Percentiles rank a stretch among this genome's conserved stretches.
These are phyloP conservation scores for Aureobasidium subglaciale DNA, from an alignment of 2,329 filamentous ascomycete species.

Conservation along the genomic window DNA sequence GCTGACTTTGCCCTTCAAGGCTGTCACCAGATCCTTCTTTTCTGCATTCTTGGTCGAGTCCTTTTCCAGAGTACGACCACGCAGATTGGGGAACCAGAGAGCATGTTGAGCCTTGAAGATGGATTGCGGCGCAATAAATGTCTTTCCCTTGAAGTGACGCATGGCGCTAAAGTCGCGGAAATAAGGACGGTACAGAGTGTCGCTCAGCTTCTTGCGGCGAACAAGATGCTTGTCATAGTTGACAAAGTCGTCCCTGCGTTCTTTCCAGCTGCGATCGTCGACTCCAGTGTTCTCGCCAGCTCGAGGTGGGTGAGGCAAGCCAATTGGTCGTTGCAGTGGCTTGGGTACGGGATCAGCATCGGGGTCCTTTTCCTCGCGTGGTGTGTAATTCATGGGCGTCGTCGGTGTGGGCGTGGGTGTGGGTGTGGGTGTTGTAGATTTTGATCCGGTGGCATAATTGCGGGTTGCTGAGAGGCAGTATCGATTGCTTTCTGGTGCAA, in stretches of 20 bases:
- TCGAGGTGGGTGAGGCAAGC: conserved; percentile 65
- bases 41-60: conserved; percentile 61
- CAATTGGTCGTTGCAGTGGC: conserved; percentile 66
- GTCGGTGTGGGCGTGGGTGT: conserved; percentile 15
- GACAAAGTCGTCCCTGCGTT: conserved; percentile 73
- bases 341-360: conserved; percentile 44
- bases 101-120: conserved; percentile 76
- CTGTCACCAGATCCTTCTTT: conserved; percentile 63
- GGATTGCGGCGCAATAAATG: conserved; percentile 77
- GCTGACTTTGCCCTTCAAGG: conserved; percentile 65
- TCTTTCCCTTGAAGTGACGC: conserved; percentile 76
- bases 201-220: conserved; percentile 66
- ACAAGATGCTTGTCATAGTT: conserved; percentile 78
- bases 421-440: conserved; percentile 14
- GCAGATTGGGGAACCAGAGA: conserved; percentile 89
- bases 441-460: conserved; percentile 16
- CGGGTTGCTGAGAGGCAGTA: conserved; percentile 13
- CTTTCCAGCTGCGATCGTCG: conserved; percentile 57
- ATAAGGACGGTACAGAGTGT: conserved; percentile 77
- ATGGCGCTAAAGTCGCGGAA: conserved; percentile 94
- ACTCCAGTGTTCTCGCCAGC: conserved; percentile 76
- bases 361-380: conserved; percentile 21
- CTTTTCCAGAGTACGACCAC: conserved; percentile 66
- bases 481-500: conserved; percentile 16
- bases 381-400: conserved; percentile 19